These are phyloP conservation scores for Aquilaria yunnanensis DNA, from an alignment of 345 rosid genomes.

Conservation along the genomic window DNA sequence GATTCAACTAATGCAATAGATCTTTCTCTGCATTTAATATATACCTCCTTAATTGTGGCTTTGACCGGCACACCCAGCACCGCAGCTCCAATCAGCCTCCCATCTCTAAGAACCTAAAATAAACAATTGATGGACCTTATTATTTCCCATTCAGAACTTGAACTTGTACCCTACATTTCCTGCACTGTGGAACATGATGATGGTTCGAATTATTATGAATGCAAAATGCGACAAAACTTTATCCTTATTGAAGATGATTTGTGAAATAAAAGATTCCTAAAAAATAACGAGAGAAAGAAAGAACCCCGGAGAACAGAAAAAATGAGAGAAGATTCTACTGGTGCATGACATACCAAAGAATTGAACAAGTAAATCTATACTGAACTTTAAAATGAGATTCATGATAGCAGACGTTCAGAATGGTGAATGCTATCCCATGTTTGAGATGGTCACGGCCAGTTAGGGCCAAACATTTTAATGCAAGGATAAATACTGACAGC, in stretches of 20 bases:
- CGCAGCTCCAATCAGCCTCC: constrained; percentile 74
- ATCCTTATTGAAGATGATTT: no score
- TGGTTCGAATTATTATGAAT: constrained; percentile 5
- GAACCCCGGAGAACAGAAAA: neutral
- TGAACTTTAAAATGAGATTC: no score
- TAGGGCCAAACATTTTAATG: no score
- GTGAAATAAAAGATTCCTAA: neutral
- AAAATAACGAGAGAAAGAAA: neutral
- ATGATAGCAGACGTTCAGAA: no score
- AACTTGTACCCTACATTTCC: neutral
- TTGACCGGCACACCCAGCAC: constrained; percentile 93
- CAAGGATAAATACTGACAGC: no score
- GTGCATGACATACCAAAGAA: no score
- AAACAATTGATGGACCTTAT: constrained; percentile 10
- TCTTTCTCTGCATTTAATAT: neutral
- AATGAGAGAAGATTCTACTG: no score
- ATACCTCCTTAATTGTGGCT: constrained; percentile 97
- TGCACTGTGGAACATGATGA: no score
- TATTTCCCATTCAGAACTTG: neutral
- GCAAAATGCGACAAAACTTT: neutral
- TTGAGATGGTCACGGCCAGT: no score
- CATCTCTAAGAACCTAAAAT: constrained; percentile 72
- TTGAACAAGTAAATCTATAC: no score
- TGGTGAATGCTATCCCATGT: no score
- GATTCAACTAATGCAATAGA: no score